Evolutionary conservation across 2,329 filamentous ascomycete species (phyloP).

Genomic region (Colletotrichum sp.): DNA sequence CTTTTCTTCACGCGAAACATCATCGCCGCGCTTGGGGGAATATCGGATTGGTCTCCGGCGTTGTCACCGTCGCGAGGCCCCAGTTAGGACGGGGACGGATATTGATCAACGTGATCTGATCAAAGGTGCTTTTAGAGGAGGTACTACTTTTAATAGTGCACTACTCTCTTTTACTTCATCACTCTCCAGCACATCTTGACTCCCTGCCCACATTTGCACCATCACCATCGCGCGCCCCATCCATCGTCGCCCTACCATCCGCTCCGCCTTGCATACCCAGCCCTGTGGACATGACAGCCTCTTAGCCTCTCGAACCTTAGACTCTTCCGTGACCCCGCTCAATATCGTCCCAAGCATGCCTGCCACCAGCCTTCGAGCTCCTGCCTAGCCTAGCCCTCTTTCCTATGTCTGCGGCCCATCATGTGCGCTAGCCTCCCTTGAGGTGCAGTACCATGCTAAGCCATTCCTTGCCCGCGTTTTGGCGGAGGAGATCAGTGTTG

Average conservation of each 20-base stretch:
- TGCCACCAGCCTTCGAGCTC: not conserved
- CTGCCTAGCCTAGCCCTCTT: not conserved
- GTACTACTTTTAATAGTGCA: slow-evolving; percentile 25
- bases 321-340: not conserved
- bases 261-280: slow-evolving; percentile 8
- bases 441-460: not conserved
- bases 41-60: slow-evolving; percentile 8
- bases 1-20: slow-evolving; percentile 16
- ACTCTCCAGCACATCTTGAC: slow-evolving; percentile 18
- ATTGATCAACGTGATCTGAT: slow-evolving; percentile 17
- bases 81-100: slow-evolving; percentile 12
- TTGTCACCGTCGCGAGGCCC: slow-evolving; percentile 1
- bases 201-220: slow-evolving; percentile 12
- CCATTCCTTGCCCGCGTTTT: not conserved
- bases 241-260: not conserved
- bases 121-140: slow-evolving; percentile 22
- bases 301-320: not conserved
- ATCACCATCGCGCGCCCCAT: slow-evolving; percentile 12
- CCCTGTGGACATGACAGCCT: slow-evolving; percentile 5
- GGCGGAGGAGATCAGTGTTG: not conserved
- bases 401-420: not conserved
- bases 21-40: slow-evolving; percentile 17
- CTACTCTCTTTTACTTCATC: slow-evolving; percentile 23
- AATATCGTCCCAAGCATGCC: not conserved
- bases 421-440: not conserved